A percentile compares a stretch with the other conserved stretches of the same genome.
Conservation (phyloP, 1,139 yeast genomes). For the Yamadazyma kanchanaburiensis region DNA sequence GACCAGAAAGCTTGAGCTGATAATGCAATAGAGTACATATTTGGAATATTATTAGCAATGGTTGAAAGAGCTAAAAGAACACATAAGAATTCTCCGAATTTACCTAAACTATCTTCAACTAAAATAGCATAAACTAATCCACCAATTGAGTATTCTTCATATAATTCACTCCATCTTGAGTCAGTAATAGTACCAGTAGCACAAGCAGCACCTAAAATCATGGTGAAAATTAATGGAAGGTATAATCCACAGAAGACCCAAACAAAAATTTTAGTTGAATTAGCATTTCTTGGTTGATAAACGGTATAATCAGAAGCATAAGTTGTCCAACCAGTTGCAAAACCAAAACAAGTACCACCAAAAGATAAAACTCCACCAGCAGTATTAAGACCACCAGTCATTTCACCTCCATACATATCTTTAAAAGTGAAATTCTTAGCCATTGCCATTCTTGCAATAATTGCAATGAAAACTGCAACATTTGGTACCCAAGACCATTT, state of each 20-base stretch:
- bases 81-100: slow-evolving; percentile 87
- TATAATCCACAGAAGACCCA: slow-evolving; percentile 62
- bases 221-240: slow-evolving; percentile 66
- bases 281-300: slow-evolving; percentile 67
- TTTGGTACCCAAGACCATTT: slow-evolving; percentile 90
- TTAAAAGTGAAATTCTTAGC: slow-evolving; percentile 51
- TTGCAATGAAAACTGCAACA: slow-evolving; percentile 63
- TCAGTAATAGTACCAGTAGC: slow-evolving; percentile 58
- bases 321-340: slow-evolving; percentile 94
- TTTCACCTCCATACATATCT: slow-evolving; percentile 24
- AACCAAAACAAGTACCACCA: slow-evolving; percentile 84
- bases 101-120: slow-evolving; percentile 76
- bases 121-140: slow-evolving; percentile 78
- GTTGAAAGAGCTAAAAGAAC: slow-evolving; percentile 81
- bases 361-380: slow-evolving; percentile 81
- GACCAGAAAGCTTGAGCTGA: slow-evolving; percentile 85
- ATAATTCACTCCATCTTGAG: slow-evolving; percentile 48
- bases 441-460: slow-evolving; percentile 72
- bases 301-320: slow-evolving; percentile 92
- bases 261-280: slow-evolving; percentile 56
- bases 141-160: slow-evolving; percentile 61
- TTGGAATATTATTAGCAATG: slow-evolving; percentile 87
- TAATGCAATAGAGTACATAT: slow-evolving; percentile 84
- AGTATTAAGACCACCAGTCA: slow-evolving; percentile 52
- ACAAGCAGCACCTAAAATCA: slow-evolving; percentile 86